Percentiles rank a stretch among this genome's conserved stretches.
Conservation (phyloP, 2,329 filamentous ascomycete species). For the Pyrenochaeta sp. region DNA sequence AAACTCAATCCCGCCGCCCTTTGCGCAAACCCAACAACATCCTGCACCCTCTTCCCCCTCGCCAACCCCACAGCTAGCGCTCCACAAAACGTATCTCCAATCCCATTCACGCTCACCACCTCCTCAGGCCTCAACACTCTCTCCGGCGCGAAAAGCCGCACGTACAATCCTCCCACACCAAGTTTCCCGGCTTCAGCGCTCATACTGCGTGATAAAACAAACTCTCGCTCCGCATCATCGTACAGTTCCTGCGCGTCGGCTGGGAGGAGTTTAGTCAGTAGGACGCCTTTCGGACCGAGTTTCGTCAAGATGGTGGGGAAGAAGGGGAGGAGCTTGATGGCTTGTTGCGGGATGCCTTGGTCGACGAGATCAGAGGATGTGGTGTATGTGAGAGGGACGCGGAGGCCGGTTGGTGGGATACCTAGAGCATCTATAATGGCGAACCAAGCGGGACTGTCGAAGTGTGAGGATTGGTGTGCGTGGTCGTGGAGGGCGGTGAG, state of each 20-base stretch:
- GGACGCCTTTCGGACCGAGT: conserved; percentile 76
- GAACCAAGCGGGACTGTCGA: conserved; percentile 81
- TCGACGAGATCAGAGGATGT: conserved; percentile 75
- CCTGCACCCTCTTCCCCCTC: conserved; percentile 61
- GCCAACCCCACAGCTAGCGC: conserved; percentile 82
- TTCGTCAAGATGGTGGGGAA: conserved; percentile 87
- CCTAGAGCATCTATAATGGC: conserved; percentile 79
- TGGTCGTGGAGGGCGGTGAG: conserved; percentile 78
- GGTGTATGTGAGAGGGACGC: conserved; percentile 75
- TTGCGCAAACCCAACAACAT: conserved; percentile 82
- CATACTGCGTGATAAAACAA: conserved; percentile 70
- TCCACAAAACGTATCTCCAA: conserved; percentile 91
- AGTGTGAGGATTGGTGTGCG: conserved; percentile 71
- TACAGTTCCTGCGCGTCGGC: conserved; percentile 73
- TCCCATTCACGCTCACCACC: conserved; percentile 90
- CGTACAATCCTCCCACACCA: conserved; percentile 79
- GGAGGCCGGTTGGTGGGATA: conserved; percentile 72
- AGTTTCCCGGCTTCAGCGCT: conserved; percentile 60
- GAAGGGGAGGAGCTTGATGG: conserved; percentile 84
- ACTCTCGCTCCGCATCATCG: conserved; percentile 69
- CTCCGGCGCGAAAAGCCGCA: conserved; percentile 73
- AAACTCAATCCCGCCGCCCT: conserved; percentile 81
- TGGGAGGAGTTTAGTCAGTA: conserved; percentile 75
- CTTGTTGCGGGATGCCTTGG: conserved; percentile 82
- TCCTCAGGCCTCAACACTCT: conserved; percentile 68